A percentile compares a stretch with the other conserved stretches of the same genome.
Conservation (phyloP, 768 basidiomycete species). For the Rhodosporidiobolus sp. region DNA sequence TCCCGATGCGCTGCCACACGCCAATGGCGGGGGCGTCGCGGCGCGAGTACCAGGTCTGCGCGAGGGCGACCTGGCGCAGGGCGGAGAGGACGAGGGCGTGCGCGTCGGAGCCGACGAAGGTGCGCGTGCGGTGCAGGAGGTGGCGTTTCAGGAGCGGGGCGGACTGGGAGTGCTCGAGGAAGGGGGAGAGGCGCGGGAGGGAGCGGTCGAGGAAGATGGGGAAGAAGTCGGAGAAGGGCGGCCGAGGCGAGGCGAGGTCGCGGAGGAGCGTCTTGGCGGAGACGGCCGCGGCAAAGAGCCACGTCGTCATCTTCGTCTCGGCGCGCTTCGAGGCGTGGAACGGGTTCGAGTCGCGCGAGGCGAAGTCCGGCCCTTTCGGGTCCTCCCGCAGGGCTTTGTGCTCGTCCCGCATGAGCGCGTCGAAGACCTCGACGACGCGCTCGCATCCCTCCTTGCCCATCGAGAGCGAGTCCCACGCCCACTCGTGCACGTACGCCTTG, state of each 20-base stretch:
- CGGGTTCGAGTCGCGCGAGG: not conserved
- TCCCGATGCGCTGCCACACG: not conserved
- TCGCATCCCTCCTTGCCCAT: slow-evolving; percentile 3
- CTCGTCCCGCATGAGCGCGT: slow-evolving; percentile 13
- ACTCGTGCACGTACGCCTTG: slow-evolving; percentile 8
- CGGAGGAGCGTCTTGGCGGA: slow-evolving; percentile 7
- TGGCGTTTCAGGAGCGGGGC: not conserved
- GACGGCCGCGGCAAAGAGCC: slow-evolving; percentile 21
- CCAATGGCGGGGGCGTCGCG: not conserved
- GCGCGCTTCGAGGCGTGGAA: not conserved
- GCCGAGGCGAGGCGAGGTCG: not conserved
- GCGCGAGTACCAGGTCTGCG: slow-evolving; percentile 15
- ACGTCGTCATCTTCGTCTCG: not conserved
- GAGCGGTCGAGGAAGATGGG: slow-evolving; percentile 5
- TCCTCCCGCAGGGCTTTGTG: slow-evolving; percentile 6
- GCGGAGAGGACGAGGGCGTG: slow-evolving; percentile 1
- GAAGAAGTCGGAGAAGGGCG: slow-evolving; percentile 1
- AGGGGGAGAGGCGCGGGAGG: not conserved
- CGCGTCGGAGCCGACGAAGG: not conserved
- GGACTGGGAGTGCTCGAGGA: slow-evolving; percentile 6
- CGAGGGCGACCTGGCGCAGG: slow-evolving; percentile 33
- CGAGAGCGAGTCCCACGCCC: slow-evolving; percentile 18
- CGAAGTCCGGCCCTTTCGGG: not conserved
- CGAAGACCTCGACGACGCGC: slow-evolving; percentile 32
- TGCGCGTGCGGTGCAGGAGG: no score